These are phyloP conservation scores for Neurospora sp. DNA, from an alignment of 495 filamentous ascomycete genomes.

Conservation along the genomic window DNA sequence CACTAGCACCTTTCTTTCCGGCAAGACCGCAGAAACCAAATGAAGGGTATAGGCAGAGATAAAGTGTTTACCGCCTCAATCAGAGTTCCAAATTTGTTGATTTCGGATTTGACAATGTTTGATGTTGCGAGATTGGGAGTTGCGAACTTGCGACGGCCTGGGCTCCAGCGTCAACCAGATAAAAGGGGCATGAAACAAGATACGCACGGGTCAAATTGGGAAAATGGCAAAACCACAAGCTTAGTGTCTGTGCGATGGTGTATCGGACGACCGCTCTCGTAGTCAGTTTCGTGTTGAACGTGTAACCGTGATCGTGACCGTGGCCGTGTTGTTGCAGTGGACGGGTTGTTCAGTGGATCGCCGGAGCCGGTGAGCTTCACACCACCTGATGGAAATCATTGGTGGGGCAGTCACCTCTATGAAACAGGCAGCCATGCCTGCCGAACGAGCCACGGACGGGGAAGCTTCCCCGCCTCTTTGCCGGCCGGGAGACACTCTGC, in stretches of 20 bases:
- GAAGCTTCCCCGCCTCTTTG: neutral
- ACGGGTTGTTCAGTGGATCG: neutral
- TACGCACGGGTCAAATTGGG: neutral
- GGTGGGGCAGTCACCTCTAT: neutral
- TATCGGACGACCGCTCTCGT: neutral
- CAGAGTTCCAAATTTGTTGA: neutral
- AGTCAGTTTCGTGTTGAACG: neutral
- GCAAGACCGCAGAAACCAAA: neutral
- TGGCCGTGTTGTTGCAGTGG: neutral
- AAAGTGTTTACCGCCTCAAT: neutral
- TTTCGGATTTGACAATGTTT: neutral
- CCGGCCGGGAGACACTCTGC: neutral
- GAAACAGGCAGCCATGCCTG: neutral
- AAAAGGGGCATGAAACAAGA: neutral
- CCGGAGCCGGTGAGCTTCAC: neutral
- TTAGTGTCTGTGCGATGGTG: neutral
- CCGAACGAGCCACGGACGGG: neutral
- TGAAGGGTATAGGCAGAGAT: neutral
- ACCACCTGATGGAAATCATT: neutral
- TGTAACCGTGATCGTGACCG: neutral
- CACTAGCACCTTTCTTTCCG: neutral
- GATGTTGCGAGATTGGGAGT: constrained; percentile 7
- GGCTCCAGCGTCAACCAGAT: constrained; percentile 2
- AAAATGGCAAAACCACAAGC: neutral
- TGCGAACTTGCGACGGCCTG: constrained; percentile 14